Evolutionary conservation across 208 protist species (phyloP).

Genomic region (Porcisia hertigi): DNA sequence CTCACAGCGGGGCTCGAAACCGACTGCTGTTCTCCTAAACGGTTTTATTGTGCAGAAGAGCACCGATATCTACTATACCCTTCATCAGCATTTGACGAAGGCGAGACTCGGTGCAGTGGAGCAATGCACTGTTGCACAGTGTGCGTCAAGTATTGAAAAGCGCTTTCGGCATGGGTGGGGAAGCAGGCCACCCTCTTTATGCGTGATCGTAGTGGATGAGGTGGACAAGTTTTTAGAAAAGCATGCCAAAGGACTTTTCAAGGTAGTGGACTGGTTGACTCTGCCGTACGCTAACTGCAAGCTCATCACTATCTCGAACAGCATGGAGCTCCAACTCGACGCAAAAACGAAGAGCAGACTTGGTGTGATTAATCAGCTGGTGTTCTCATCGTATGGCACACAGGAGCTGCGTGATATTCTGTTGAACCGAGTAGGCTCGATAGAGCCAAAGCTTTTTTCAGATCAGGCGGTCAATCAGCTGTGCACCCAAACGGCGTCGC

Average conservation of each 20-base stretch:
- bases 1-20: slow-evolving; percentile 28
- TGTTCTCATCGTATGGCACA: slow-evolving; percentile 82
- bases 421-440: slow-evolving; percentile 49
- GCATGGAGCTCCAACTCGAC: slow-evolving; percentile 85
- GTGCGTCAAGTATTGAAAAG: slow-evolving; percentile 76
- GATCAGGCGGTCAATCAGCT: slow-evolving; percentile 81
- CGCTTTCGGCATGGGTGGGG: slow-evolving; percentile 79
- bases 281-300: slow-evolving; percentile 82
- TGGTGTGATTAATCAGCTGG: slow-evolving; percentile 79
- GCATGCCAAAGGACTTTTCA: slow-evolving; percentile 80
- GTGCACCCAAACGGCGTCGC: slow-evolving; percentile 84
- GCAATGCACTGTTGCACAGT: slow-evolving; percentile 63
- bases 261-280: slow-evolving; percentile 87
- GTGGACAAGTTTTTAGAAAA: slow-evolving; percentile 86
- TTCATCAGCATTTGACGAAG: slow-evolving; percentile 75
- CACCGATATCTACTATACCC: slow-evolving; percentile 86
- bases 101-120: slow-evolving; percentile 52
- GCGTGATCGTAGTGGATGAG: slow-evolving; percentile 90
- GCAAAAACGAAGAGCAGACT: slow-evolving; percentile 85
- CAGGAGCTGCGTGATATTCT: slow-evolving; percentile 81
- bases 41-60: slow-evolving; percentile 90
- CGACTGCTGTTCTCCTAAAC: slow-evolving; percentile 87
- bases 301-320: slow-evolving; percentile 89
- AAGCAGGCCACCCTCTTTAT: slow-evolving; percentile 31
- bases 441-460: slow-evolving; percentile 75